phyloP scores from a whole-genome alignment of 1,284 basidiomycete species.

The Vanrija humicola region DNA sequence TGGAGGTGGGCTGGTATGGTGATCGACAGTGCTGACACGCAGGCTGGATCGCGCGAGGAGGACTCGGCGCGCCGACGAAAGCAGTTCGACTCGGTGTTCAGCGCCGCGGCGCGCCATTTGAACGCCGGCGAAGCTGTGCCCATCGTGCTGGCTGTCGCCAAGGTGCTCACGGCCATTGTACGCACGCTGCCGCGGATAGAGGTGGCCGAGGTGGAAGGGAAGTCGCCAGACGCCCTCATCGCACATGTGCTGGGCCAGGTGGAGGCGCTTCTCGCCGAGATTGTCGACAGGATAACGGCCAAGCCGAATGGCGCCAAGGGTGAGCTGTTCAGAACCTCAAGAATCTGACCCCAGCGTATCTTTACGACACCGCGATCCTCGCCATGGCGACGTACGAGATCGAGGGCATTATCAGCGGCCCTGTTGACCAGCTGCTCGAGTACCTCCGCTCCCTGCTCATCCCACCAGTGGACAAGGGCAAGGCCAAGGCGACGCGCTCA shows the following conservation, averaged over 20 bases:
- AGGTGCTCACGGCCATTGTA: constrained; percentile 3
- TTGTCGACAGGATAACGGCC: neutral
- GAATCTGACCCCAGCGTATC: constrained; percentile 8
- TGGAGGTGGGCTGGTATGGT: constrained; percentile 16
- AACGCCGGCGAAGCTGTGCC: constrained; percentile 5
- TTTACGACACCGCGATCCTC: constrained; percentile 8
- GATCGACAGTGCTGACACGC: constrained; percentile 1
- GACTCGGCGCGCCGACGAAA: constrained; percentile 3
- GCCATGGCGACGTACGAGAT: constrained; percentile 1
- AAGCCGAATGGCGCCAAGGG: constrained; percentile 2
- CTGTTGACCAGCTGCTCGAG: constrained; percentile 1
- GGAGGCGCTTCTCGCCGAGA: constrained; percentile 3
- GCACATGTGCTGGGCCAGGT: neutral
- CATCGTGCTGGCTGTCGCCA: neutral
- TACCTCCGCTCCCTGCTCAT: constrained; percentile 10
- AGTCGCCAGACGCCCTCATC: neutral
- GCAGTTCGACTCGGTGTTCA: constrained; percentile 12
- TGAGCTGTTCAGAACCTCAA: neutral
- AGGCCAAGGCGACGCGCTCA: neutral
- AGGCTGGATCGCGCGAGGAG: constrained; percentile 8
- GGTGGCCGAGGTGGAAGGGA: neutral
- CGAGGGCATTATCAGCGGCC: neutral
- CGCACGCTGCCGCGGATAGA: neutral
- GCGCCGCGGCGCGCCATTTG: constrained; percentile 4
- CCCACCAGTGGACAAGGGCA: constrained; percentile 6